These are phyloP conservation scores for Neoboletus subvelutipes DNA, from an alignment of 768 basidiomycete species.

Conservation along the genomic window DNA sequence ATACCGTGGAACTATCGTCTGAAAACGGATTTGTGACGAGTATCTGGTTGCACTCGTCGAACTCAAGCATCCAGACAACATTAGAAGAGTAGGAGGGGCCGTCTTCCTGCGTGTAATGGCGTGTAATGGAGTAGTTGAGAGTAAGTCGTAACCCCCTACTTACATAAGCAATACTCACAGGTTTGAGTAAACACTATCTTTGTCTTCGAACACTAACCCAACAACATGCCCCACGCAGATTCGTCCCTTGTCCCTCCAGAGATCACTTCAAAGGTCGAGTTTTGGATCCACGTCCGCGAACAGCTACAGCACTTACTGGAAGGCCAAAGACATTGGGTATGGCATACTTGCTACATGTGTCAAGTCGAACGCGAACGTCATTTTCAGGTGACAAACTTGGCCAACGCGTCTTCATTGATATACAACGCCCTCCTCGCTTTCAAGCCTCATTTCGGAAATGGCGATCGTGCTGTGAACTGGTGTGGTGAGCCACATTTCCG, in stretches of 20 bases:
- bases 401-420: conserved; percentile 80
- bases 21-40: conserved; percentile 20
- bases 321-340: conserved; percentile 77
- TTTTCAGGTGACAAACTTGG: conserved; percentile 76
- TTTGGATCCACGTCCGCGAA: conserved; percentile 73
- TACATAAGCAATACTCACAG: conserved; percentile 12
- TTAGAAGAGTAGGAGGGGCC: conserved; percentile 10
- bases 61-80: conserved; percentile 29
- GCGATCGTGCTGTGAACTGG: conserved; percentile 82
- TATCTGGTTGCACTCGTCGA: conserved; percentile 24
- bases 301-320: conserved; percentile 65
- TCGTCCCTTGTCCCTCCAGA: conserved; percentile 65
- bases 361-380: background rate
- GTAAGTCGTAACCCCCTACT: background rate
- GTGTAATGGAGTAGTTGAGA: background rate
- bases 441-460: conserved; percentile 57
- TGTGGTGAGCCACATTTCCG: conserved; percentile 61
- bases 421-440: conserved; percentile 77
- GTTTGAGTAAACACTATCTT: background rate
- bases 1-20: conserved; percentile 1
- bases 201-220: background rate
- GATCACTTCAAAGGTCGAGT: conserved; percentile 71
- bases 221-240: conserved; percentile 83
- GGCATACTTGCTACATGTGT: conserved; percentile 14
- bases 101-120: background rate